phyloP scores from a whole-genome alignment of 1,284 basidiomycete species.

The Rhodotorula glutinis region DNA sequence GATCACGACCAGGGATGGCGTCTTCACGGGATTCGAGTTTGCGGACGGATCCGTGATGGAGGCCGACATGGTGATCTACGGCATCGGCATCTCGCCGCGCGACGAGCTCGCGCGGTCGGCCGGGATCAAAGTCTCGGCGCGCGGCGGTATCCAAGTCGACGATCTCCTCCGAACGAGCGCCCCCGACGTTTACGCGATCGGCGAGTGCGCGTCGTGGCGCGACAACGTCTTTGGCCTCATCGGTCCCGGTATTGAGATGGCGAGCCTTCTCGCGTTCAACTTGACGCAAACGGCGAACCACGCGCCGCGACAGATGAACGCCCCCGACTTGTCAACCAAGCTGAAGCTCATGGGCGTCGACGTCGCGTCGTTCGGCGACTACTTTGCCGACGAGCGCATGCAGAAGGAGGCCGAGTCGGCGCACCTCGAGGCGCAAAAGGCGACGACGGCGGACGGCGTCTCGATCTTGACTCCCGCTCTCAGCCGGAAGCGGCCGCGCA shows the following conservation, averaged over 20 bases:
- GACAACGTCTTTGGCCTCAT: constrained; percentile 65
- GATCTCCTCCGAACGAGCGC: constrained; percentile 61
- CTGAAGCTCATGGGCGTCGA: constrained; percentile 72
- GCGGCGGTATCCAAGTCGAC: constrained; percentile 62
- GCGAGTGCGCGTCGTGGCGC: constrained; percentile 69
- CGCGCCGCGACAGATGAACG: constrained; percentile 59
- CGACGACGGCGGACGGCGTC: constrained; percentile 27
- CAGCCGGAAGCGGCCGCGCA: constrained; percentile 19
- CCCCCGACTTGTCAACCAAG: constrained; percentile 62
- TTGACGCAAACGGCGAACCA: constrained; percentile 55
- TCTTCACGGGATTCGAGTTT: constrained; percentile 57
- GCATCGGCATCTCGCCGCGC: constrained; percentile 66
- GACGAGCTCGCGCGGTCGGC: constrained; percentile 62
- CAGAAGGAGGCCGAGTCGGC: constrained; percentile 20
- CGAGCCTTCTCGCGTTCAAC: constrained; percentile 71
- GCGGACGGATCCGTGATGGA: constrained; percentile 53
- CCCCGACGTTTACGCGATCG: constrained; percentile 66
- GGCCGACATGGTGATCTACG: constrained; percentile 60
- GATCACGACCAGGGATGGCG: constrained; percentile 48
- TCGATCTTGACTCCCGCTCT: constrained; percentile 17
- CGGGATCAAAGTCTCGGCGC: constrained; percentile 55
- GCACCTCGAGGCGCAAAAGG: constrained; percentile 11
- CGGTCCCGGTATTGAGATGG: constrained; percentile 71
- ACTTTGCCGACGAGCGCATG: constrained; percentile 62
- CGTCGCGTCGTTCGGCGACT: constrained; percentile 71